Conservation (phyloP, 2,329 filamentous ascomycete species). For the Sporothrix protearum region DNA sequence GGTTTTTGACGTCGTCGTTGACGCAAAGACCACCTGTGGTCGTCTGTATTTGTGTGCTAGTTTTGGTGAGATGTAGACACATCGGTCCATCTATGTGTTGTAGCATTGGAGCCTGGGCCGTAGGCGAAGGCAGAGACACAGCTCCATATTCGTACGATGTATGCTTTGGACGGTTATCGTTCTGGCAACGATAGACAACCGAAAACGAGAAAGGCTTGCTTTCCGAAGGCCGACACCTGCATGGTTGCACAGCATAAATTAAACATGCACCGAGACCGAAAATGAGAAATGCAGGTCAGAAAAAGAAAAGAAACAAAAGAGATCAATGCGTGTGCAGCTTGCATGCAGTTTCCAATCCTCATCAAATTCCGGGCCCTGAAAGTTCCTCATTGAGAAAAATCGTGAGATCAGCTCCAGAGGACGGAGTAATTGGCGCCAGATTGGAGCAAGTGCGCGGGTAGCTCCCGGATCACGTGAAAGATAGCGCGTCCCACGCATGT, state of each 20-base stretch:
- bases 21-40: too few species aligned
- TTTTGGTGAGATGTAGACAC: neutral
- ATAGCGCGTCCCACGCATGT: neutral
- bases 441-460: neutral
- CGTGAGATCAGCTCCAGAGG: neutral
- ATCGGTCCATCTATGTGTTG: neutral
- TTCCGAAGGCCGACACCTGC: neutral
- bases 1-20: too few species aligned
- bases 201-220: neutral
- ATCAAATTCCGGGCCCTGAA: neutral
- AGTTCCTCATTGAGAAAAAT: neutral
- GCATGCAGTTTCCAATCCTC: neutral
- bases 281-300: neutral
- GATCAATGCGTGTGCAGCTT: slow-evolving; percentile 10
- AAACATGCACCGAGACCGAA: neutral
- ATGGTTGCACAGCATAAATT: neutral
- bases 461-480: neutral
- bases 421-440: neutral
- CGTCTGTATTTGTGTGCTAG: too few species aligned
- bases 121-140: neutral
- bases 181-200: slow-evolving; percentile 4
- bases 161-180: slow-evolving; percentile 12
- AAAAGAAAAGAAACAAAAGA: neutral
- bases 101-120: neutral
- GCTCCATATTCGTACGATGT: neutral